Conservation (phyloP, 2,329 filamentous ascomycete species). For the Neocucurbitaria cava region DNA sequence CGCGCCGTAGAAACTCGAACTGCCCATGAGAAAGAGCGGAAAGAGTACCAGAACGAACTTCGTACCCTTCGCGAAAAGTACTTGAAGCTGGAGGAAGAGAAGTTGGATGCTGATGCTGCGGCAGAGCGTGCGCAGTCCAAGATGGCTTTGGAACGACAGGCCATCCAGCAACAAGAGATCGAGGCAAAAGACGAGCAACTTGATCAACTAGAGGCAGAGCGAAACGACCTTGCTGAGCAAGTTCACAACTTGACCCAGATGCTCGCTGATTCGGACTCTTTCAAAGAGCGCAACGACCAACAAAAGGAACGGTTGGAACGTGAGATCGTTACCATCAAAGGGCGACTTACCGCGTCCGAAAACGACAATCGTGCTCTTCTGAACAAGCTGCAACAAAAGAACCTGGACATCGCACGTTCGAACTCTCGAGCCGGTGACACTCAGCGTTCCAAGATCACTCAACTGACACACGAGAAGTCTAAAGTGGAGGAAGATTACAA, state of each 20-base stretch:
- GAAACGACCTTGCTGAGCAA: constrained; percentile 75
- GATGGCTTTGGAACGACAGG: constrained; percentile 80
- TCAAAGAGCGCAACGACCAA: constrained; percentile 88
- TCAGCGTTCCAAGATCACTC: constrained; percentile 76
- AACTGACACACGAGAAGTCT: constrained; percentile 81
- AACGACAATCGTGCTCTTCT: constrained; percentile 95
- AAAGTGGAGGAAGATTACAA: constrained; percentile 83
- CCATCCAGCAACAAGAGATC: constrained; percentile 78
- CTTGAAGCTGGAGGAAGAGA: constrained; percentile 82
- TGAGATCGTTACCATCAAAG: constrained; percentile 89
- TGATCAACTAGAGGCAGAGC: constrained; percentile 80
- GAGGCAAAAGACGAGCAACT: constrained; percentile 79
- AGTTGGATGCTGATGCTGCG: constrained; percentile 79
- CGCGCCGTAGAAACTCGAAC: constrained; percentile 82
- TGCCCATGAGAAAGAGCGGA: constrained; percentile 83
- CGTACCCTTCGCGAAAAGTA: constrained; percentile 83
- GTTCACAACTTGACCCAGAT: constrained; percentile 86
- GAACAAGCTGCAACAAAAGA: constrained; percentile 97
- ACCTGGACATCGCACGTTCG: constrained; percentile 91
- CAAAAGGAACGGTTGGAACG: constrained; percentile 92
- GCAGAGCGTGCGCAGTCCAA: constrained; percentile 81
- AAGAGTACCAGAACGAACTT: constrained; percentile 86
- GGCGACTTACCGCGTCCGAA: constrained; percentile 86
- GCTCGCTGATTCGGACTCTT: constrained; percentile 87
- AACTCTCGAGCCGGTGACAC: constrained; percentile 85